Percentiles rank a stretch among this genome's conserved stretches.
Conservation (phyloP, 2,329 filamentous ascomycete genomes). For the Diaporthe citriasiana region DNA sequence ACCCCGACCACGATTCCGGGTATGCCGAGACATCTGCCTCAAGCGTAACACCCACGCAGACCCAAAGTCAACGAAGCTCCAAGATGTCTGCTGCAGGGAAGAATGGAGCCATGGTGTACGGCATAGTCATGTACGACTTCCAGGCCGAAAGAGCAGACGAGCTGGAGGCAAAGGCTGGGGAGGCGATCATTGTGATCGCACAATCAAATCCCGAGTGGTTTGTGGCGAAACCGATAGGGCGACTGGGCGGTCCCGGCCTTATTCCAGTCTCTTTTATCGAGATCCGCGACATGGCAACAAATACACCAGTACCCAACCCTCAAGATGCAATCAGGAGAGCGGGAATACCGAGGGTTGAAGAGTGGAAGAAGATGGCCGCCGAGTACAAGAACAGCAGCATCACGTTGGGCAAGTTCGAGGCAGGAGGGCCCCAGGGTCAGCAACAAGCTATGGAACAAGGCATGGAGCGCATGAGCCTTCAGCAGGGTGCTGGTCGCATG, state of each 20-base stretch:
- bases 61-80: slow-evolving; percentile 63
- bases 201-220: slow-evolving; percentile 99
- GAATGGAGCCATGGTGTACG: slow-evolving; percentile 90
- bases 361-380: slow-evolving; percentile 99
- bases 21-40: slow-evolving; percentile 74
- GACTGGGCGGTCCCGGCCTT: slow-evolving; percentile 93
- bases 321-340: slow-evolving; percentile 88
- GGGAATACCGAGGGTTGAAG: slow-evolving; percentile 93
- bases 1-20: slow-evolving; percentile 89
- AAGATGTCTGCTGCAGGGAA: slow-evolving; percentile 59
- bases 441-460: slow-evolving; percentile 73
- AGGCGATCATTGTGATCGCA: slow-evolving; percentile 98
- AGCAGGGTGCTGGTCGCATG: slow-evolving; percentile 63
- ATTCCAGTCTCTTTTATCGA: slow-evolving; percentile 98
- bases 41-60: slow-evolving; percentile 48
- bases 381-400: slow-evolving; percentile 99
- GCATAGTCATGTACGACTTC: slow-evolving; percentile 97
- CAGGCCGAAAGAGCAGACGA: slow-evolving; percentile 96
- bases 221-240: slow-evolving; percentile 97
- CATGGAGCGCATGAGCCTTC: slow-evolving; percentile 85
- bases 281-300: slow-evolving; percentile 92
- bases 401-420: slow-evolving; percentile 90
- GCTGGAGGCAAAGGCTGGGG: slow-evolving; percentile 92
- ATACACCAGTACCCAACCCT: slow-evolving; percentile 84
- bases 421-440: slow-evolving; percentile 57